Base-by-base conservation (phyloP, 345 rosid species). In the Combretum micranthum region DNA sequence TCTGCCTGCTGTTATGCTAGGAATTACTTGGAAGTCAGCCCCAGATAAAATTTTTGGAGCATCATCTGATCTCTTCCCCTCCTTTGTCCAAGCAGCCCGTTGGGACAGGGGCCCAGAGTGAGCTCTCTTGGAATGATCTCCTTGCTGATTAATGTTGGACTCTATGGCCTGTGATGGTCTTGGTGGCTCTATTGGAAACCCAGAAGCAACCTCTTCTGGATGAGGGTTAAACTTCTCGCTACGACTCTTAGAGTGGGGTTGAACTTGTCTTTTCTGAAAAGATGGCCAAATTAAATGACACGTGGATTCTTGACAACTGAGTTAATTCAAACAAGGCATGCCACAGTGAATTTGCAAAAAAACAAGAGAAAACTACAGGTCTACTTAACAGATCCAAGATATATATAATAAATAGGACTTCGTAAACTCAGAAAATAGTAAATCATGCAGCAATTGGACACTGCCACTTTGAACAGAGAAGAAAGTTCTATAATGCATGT, bases 221-320 rank as follows among this genome's bases (percentile, higher is more conserved):
- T 89, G 88, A 63, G 97, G 96, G 73, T 93, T 87, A 66, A 93
- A 93, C 75, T 80, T 93, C 88, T 93, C 99, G 64, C 97, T 93
- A 42, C 96, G 75, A 77, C 99, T 89, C 82, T 86, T 89, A 44
- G 86, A 80, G 69, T 58, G 73, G 57, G 85, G 64, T 52, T 83
- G 94, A 65, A 73, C 75, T 67, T 86, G 89, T 45, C 99, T 85
- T 77, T 80, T 93, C 97, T 93, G 96, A 22, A 71, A 61, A 44
- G 57, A 25, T 26, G 56, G 63, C 8, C 16, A 46, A 18, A 12
- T 4, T n/a, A 1, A 51, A 52, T 14, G 16, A 53, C 13, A 17
- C 43, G 1, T 18, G 32, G 42, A 6, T 15, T 4, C 32, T 21
- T 56, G 12, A 20, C 12, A 14, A 5, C 19, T 8, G 20, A 13